Evolutionary conservation across 768 basidiomycete species (phyloP), one percentile per base, ranked within the genome.

Genomic region (Pleurotus pulmonarius): DNA sequence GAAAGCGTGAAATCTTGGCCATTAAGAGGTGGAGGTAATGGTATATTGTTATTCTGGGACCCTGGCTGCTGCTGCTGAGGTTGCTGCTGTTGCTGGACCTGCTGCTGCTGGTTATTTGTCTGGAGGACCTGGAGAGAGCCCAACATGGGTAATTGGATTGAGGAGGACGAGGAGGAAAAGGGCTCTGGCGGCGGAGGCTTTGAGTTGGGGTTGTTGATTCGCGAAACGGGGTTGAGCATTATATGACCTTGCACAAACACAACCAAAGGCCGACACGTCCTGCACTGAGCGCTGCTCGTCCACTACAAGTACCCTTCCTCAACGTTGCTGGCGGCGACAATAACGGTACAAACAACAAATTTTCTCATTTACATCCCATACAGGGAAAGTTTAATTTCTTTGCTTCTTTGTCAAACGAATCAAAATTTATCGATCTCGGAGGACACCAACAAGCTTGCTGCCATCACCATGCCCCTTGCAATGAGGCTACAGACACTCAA

Each of bases 1-100:
- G 94, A 95, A 54, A 98, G 85, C 46, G 88, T 97, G 70, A 90
- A 92, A 72, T 96, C 94, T 70, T 93, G 91, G 60, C 90, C 90
- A 66, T 88, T 92, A 74, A 89, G 88, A 13, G 90, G 90, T 37
- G 87, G 87, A 15, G 88, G 88, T 6, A 86, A 86, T 4, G 86
- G 87, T 54, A 88, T 83, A 57, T 76, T 83, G 57, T 75, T 71
- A 63, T 80, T 76, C 60, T 76, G 77, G 59, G 81, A 80, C 61
- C 70, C 70, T 38, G 67, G 68, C 51, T 74, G 77, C 40, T 75
- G 79, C 58, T 85, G 85, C 44, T 80, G 81, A 55, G 78, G 79
- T 51, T 74, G 75, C 46, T 75, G 73, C 56, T 76, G 75, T 49
- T 77, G 73, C 46, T 75, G 81, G 54, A 78, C 75, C 62, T 88